Base-by-base conservation (phyloP, 148 eudicot genomes). In the Heliosperma pusillum region DNA sequence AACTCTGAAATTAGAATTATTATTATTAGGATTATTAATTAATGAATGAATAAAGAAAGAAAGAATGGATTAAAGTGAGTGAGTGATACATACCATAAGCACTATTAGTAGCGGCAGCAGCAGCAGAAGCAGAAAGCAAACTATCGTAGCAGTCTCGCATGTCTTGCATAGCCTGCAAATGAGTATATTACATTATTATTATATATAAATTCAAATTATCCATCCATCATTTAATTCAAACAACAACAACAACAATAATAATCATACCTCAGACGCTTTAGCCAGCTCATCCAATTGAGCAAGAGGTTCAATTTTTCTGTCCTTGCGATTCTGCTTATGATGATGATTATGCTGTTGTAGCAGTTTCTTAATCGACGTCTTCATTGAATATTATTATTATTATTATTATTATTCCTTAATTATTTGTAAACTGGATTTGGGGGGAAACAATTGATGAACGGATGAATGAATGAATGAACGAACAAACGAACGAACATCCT, bases 91-190 rank as follows among this genome's bases (percentile, higher is more conserved):
- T 82, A 95, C 99, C 99, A 78, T 89, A 95, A 76, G 89, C 94
- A 80, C 89, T 90, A 73, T 92, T 95, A 44, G 93, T 81, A 0
- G 97, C 89, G 8, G 88, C 91, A 3, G 97, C 97, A 0, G 99
- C 96, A 63, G 96, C 91, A n/a, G n/a, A n/a, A n/a, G n/a, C n/a
- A 27, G 97, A 88, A 36, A 95, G 89, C 86, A 95, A 81, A 81
- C 97, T 89, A 77, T 95, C 97, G 59, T 95, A 95, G 82, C 93
- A 95, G 60, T 90, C 94, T 75, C 82, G 86, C 93, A 92, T 90
- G 78, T 95, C 99, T 69, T 82, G 77, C 99, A 95, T 86, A 65
- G 88, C 97, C 99, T 95, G 88, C 60, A 25, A 24, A n/a, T n/a
- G n/a, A n/a, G n/a, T n/a, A n/a, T n/a, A n/a, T n/a, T n/a, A n/a